These are phyloP conservation scores for Veloboletus limbatus DNA, from an alignment of 1,284 basidiomycete genomes.

Conservation along the genomic window DNA sequence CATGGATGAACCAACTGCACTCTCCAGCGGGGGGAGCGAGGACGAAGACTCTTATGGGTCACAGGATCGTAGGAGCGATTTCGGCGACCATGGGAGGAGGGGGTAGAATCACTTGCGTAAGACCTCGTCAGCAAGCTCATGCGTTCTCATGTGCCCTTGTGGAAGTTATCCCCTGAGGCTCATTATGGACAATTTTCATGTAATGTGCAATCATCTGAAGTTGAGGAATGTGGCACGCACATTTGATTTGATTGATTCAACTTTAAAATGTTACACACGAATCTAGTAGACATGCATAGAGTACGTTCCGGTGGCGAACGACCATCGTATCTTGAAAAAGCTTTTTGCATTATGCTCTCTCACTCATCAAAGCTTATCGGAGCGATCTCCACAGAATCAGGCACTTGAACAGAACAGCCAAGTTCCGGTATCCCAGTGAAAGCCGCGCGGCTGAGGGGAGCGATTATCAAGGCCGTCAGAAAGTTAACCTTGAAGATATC, in stretches of 20 bases:
- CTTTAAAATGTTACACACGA: constrained; percentile 13
- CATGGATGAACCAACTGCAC: constrained; percentile 24
- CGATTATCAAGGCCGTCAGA: constrained; percentile 11
- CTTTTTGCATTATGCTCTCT: constrained; percentile 1
- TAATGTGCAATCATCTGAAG: constrained; percentile 9
- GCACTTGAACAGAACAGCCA: constrained; percentile 12
- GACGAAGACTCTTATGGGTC: constrained; percentile 37
- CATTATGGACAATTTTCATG: constrained; percentile 20
- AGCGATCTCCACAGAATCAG: constrained; percentile 29
- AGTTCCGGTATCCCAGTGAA: constrained; percentile 17
- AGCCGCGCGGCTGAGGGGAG: constrained; percentile 14
- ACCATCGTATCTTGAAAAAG: not conserved
- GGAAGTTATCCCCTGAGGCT: constrained; percentile 14
- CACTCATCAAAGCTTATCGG: constrained; percentile 28
- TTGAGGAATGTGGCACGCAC: constrained; percentile 2
- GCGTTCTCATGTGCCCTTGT: constrained; percentile 20
- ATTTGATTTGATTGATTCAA: constrained; percentile 9
- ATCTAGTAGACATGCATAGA: constrained; percentile 10
- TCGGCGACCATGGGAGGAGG: constrained; percentile 35
- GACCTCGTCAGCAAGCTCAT: constrained; percentile 14
- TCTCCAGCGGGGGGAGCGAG: constrained; percentile 36
- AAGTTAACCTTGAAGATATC: constrained; percentile 31
- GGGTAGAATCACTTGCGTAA: constrained; percentile 27
- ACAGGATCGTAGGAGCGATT: constrained; percentile 37
- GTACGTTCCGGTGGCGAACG: constrained; percentile 4